Evolutionary conservation across 805 yeast genomes (phyloP).

Genomic region (Hanseniaspora singularis): DNA sequence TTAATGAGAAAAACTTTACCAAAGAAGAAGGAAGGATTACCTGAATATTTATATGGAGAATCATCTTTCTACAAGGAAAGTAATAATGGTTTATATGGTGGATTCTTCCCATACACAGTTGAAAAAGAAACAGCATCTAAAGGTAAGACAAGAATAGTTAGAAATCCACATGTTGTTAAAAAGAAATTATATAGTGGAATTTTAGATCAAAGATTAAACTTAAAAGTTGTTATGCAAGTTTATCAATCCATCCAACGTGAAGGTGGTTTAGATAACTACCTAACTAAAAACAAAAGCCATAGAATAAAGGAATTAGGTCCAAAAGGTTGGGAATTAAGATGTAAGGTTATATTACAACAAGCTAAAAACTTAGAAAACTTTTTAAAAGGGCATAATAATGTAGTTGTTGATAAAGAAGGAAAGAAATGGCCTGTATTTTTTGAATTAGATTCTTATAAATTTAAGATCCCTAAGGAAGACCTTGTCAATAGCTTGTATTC

Average conservation of each 20-base stretch:
- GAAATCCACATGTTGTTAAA: constrained; percentile 70
- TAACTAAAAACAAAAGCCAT: constrained; percentile 76
- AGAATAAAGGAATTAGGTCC: constrained; percentile 88
- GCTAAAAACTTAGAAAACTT: constrained; percentile 26
- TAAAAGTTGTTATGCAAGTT: constrained; percentile 67
- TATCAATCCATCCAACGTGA: constrained; percentile 79
- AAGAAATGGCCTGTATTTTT: constrained; percentile 21
- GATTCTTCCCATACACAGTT: constrained; percentile 66
- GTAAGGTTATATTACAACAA: constrained; percentile 42
- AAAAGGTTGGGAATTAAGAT: constrained; percentile 81
- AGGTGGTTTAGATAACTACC: constrained; percentile 87
- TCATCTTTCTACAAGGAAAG: constrained; percentile 68
- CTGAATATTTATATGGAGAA: constrained; percentile 70
- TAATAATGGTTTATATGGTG: constrained; percentile 84
- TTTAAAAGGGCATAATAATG: constrained; percentile 29
- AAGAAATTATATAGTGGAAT: constrained; percentile 78
- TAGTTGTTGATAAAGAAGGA: constrained; percentile 26
- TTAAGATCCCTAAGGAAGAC: constrained; percentile 9
- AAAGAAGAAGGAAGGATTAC: constrained; percentile 23
- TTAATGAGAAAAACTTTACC: constrained; percentile 8
- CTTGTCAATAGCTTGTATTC: constrained; percentile 7
- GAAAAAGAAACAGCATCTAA: constrained; percentile 65
- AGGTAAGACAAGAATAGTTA: constrained; percentile 61
- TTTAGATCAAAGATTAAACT: constrained; percentile 42
- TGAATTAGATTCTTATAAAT: constrained; percentile 15